Evolutionary conservation across 1,284 basidiomycete species (phyloP).

Genomic region (Trichosporon asahii): DNA sequence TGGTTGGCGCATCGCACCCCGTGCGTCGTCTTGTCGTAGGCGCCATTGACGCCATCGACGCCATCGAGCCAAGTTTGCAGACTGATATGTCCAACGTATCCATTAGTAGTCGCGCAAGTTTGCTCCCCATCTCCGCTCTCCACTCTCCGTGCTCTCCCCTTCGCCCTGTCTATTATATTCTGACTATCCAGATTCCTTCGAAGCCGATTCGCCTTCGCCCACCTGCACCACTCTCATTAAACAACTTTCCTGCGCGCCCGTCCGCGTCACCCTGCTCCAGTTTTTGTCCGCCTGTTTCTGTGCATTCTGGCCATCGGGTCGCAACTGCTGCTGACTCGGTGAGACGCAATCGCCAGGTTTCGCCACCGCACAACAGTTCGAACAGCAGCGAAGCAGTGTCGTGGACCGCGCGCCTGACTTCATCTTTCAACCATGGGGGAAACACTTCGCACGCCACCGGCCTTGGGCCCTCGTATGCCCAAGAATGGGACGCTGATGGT

Average conservation of each 20-base stretch:
- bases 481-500: not conserved
- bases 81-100: not conserved
- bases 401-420: not conserved
- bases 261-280: not conserved
- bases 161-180: not conserved
- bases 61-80: not conserved
- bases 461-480: not conserved
- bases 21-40: not conserved
- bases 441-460: constrained; percentile 4
- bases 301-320: not conserved
- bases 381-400: not conserved
- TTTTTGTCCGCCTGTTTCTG: not conserved
- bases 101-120: not conserved
- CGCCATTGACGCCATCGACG: constrained; percentile 8
- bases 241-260: not conserved
- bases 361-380: not conserved
- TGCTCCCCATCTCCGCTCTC: not conserved
- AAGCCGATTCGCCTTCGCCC: not conserved
- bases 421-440: not conserved
- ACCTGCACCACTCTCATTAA: not conserved
- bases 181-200: not conserved
- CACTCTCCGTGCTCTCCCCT: not conserved
- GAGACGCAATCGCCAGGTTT: not conserved
- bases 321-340: not conserved
- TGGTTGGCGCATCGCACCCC: not conserved